Evolutionary conservation across 768 basidiomycete genomes (phyloP).

Genomic region (Leccinum olivaceopallidum): DNA sequence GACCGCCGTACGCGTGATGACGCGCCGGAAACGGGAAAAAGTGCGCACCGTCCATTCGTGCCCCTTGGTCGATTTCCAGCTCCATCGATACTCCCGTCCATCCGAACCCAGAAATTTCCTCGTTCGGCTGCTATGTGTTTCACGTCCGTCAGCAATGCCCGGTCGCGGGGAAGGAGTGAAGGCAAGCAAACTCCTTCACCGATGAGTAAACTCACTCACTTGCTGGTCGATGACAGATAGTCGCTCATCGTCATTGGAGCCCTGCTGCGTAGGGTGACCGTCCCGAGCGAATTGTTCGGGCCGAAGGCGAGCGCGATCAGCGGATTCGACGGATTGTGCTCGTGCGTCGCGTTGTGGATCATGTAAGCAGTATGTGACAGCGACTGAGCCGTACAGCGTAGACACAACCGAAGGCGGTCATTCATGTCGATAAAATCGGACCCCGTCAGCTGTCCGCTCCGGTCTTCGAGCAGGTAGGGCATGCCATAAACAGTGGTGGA

Average conservation of each 20-base stretch:
- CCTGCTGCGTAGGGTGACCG: conserved; percentile 43
- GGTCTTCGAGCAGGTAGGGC: conserved; percentile 67
- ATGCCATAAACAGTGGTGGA: conserved; percentile 47
- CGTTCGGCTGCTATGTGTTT: conserved; percentile 38
- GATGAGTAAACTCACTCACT: conserved; percentile 33
- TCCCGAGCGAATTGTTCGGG: conserved; percentile 49
- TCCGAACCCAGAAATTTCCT: conserved; percentile 62
- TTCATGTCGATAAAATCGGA: conserved; percentile 65
- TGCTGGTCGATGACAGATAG: conserved; percentile 44
- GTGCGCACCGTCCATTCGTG: conserved; percentile 67
- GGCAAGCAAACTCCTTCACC: neutral
- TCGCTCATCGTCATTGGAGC: conserved; percentile 46
- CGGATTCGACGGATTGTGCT: conserved; percentile 36
- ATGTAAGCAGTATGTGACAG: conserved; percentile 48
- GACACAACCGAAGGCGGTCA: conserved; percentile 52
- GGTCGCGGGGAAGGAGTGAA: neutral
- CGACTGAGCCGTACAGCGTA: conserved; percentile 49
- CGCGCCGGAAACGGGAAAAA: neutral
- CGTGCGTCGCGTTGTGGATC: conserved; percentile 45
- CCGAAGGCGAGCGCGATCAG: conserved; percentile 54
- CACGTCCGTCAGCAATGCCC: neutral
- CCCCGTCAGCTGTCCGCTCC: conserved; percentile 50
- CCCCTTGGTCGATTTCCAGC: conserved; percentile 43
- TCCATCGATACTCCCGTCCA: conserved; percentile 63
- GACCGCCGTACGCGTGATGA: neutral